Base-by-base conservation (phyloP, 2,329 filamentous ascomycete species). In the Onygenales sp. region DNA sequence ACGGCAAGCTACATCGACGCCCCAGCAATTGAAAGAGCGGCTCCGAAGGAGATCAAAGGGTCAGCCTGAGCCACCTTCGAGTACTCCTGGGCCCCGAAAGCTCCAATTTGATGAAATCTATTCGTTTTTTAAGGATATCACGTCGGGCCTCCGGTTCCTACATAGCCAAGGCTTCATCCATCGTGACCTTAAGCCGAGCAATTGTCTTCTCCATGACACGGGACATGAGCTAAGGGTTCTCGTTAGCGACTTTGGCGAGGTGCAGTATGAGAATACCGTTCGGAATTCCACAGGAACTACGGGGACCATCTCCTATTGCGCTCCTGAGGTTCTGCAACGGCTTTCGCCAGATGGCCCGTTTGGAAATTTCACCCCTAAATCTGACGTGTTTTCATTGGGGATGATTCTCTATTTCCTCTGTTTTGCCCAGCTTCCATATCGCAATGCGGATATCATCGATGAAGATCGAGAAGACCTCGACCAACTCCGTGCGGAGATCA, bases 381-480 rank as follows among this genome's bases (percentile, higher is more conserved):
- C 91, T 0, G 93, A 98, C 64, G 87, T 98, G n/a, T 98, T 98
- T 69, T 96, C 91, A 1, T 75, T 98, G 0, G 93, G 93, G 48
- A 96, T 98, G 92, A 97, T 97, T 53, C 78, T 98, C 3, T 95
- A 97, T 68, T 98, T 98, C 65, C 86, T 98, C 78, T 98, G 93
- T 67, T 98, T 98, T 66, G 88, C 86, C 1, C 80, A 85, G 46
- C 77, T 98, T 9, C 93, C 93, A 0, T 98, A 97, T 65, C 77
- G 73, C 27, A 87, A 86, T 61, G 88, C 91, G 51, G 92, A 97
- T 65, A 79, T 85, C 3, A 77, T 94, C 21, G 83, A 95, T 55
- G 92, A 97, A 67, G 92, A 97, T 64, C 84, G 89, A 52, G 93
- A 98, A 66, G 90, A 97, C 59, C 77, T 96, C 4, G 90, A 96